These are phyloP conservation scores for Trematosphaeria pertusa DNA, from an alignment of 2,329 filamentous ascomycete genomes.

Conservation along the genomic window DNA sequence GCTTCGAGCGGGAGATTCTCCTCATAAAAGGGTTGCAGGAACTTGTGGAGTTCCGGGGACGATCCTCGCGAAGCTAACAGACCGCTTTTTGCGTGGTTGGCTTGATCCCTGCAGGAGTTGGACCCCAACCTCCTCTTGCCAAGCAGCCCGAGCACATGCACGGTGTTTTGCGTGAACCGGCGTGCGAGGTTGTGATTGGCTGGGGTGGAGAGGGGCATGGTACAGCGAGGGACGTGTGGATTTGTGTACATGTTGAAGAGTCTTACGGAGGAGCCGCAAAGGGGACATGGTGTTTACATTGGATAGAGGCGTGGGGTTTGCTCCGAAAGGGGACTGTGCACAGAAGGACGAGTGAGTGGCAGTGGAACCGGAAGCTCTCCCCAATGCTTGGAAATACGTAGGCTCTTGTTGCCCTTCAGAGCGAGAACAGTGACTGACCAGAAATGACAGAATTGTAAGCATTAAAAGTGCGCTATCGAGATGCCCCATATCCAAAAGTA, in stretches of 20 bases:
- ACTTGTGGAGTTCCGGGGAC: slow-evolving; percentile 17
- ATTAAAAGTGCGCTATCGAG: slow-evolving; percentile 11
- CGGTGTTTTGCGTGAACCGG: slow-evolving; percentile 20
- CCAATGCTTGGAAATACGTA: no score
- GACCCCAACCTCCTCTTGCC: slow-evolving; percentile 5
- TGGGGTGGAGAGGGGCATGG: neutral
- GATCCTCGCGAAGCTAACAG: slow-evolving; percentile 15
- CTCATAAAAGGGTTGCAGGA: no score
- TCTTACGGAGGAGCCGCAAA: neutral
- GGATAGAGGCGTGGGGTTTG: no score
- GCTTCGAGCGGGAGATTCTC: no score
- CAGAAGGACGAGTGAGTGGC: no score
- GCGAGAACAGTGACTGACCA: neutral
- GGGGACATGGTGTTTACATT: no score
- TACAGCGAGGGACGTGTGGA: neutral
- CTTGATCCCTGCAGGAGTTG: slow-evolving; percentile 12
- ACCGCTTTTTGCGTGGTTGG: slow-evolving; percentile 26
- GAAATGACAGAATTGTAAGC: neutral
- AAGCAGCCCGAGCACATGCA: slow-evolving; percentile 14
- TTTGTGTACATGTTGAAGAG: neutral
- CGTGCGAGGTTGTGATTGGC: slow-evolving; percentile 6
- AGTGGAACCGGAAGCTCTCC: no score
- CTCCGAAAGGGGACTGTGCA: no score
- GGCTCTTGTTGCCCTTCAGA: neutral
- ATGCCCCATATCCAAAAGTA: slow-evolving; percentile 2